Evolutionary conservation across 306 rosid species (phyloP).

Genomic region (Cucurbita moschata): DNA sequence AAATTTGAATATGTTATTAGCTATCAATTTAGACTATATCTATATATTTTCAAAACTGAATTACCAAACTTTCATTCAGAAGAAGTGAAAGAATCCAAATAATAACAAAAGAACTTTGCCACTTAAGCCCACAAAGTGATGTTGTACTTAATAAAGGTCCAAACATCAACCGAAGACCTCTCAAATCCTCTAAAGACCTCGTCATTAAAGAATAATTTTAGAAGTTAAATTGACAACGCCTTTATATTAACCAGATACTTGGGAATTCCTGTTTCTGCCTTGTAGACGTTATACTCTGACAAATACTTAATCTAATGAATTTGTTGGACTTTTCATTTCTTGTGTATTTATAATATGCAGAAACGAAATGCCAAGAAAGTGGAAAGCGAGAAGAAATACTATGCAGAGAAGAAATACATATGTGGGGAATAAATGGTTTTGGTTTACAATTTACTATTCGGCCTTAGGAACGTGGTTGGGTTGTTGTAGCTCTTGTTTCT

Average conservation of each 20-base stretch:
- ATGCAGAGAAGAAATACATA: constrained; percentile 57
- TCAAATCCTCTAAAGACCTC: not conserved
- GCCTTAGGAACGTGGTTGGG: not conserved
- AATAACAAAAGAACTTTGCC: not conserved
- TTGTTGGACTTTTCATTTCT: not conserved
- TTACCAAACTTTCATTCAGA: too few relatives aligned
- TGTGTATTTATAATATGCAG: constrained; percentile 27
- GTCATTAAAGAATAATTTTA: not conserved
- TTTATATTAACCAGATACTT: not conserved
- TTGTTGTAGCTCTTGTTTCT: constrained; percentile 3
- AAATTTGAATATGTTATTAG: not conserved
- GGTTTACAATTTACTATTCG: not conserved
- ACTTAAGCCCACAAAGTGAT: not conserved
- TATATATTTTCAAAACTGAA: too few relatives aligned
- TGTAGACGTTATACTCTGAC: not conserved
- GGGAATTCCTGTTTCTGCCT: not conserved
- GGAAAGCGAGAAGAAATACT: constrained; percentile 72
- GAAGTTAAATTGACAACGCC: too few relatives aligned
- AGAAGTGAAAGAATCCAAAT: too few relatives aligned
- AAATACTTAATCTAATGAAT: not conserved
- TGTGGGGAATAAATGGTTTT: constrained; percentile 50
- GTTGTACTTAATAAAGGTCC: too few relatives aligned
- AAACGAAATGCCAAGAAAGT: constrained; percentile 80
- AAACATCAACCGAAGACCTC: not conserved
- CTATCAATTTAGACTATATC: not conserved